A percentile compares a stretch with the other conserved stretches of the same genome.
phyloP scores from a whole-genome alignment of 1,284 basidiomycete species.

The Ceraceosorus guamensis region DNA sequence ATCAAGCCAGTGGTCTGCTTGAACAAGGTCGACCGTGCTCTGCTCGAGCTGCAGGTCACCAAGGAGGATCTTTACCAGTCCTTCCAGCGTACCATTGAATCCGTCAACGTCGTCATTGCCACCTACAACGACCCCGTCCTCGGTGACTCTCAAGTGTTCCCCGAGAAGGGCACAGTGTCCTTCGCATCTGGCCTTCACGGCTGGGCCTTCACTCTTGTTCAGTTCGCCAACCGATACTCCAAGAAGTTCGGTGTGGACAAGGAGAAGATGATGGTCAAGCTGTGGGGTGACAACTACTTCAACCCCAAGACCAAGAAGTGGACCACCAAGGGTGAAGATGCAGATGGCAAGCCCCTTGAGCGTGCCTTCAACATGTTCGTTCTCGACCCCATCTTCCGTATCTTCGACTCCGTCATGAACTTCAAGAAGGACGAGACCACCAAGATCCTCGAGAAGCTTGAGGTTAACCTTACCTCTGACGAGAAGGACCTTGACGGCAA shows the following conservation, averaged over 20 bases:
- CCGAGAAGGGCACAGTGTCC: conserved; percentile 95
- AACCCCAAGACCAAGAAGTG: conserved; percentile 97
- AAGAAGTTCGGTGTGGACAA: conserved; percentile 99
- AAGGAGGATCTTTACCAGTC: conserved; percentile 98
- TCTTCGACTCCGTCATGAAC: conserved; percentile 99
- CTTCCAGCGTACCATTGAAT: conserved; percentile 95
- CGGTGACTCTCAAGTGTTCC: conserved; percentile 98
- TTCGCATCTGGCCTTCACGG: conserved; percentile 99
- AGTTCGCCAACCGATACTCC: conserved; percentile 89
- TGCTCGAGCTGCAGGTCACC: conserved; percentile 93
- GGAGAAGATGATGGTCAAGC: conserved; percentile 93
- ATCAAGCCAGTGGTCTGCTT: conserved; percentile 99
- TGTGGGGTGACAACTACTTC: conserved; percentile 99
- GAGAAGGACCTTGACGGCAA: conserved; percentile 96
- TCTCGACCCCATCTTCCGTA: conserved; percentile 97
- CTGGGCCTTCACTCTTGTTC: conserved; percentile 98
- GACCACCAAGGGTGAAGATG: conserved; percentile 70
- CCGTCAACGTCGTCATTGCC: conserved; percentile 96
- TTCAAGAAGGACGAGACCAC: conserved; percentile 90
- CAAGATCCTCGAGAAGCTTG: conserved; percentile 91
- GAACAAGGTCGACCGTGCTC: conserved; percentile 99
- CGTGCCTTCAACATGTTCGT: conserved; percentile 66
- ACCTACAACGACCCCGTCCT: conserved; percentile 92
- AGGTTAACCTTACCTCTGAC: conserved; percentile 78
- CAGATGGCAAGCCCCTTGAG: conserved; percentile 77